Evolutionary conservation across 2,329 filamentous ascomycete genomes (phyloP).

Genomic region (Calonectria fujianensis): DNA sequence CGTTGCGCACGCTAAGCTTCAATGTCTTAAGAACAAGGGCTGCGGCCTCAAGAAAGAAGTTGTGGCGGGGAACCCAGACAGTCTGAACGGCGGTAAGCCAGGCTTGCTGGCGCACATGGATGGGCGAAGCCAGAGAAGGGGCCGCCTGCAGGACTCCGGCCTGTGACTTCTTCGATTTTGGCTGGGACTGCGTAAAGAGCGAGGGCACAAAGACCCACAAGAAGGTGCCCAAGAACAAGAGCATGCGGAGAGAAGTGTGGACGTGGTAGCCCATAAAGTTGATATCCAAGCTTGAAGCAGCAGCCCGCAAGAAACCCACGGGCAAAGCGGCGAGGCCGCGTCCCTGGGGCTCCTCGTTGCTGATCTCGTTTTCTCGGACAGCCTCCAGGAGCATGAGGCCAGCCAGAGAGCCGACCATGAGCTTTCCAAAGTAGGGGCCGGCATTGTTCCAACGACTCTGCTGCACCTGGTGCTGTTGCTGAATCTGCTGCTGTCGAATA

Average conservation of each 20-base stretch:
- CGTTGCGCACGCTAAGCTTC: slow-evolving; percentile 86
- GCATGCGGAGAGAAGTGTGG: slow-evolving; percentile 71
- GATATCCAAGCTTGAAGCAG: slow-evolving; percentile 70
- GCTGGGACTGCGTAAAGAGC: slow-evolving; percentile 65
- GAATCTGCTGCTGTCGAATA: slow-evolving; percentile 74
- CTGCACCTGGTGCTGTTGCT: slow-evolving; percentile 71
- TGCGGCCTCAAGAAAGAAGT: slow-evolving; percentile 88
- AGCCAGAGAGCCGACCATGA: slow-evolving; percentile 95
- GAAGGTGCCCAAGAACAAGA: slow-evolving; percentile 71
- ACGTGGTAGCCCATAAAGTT: slow-evolving; percentile 73
- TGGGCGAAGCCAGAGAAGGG: slow-evolving; percentile 86
- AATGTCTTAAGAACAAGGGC: slow-evolving; percentile 87
- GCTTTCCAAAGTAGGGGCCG: slow-evolving; percentile 79
- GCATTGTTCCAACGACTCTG: slow-evolving; percentile 72
- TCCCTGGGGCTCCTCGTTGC: slow-evolving; percentile 77
- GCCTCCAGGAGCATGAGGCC: slow-evolving; percentile 95
- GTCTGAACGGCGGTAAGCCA: slow-evolving; percentile 96
- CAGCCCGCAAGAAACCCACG: slow-evolving; percentile 71
- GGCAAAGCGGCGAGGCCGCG: slow-evolving; percentile 81
- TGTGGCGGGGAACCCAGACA: slow-evolving; percentile 92
- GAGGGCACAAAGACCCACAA: slow-evolving; percentile 75
- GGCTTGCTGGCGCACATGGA: slow-evolving; percentile 89
- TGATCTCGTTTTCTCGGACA: slow-evolving; percentile 79
- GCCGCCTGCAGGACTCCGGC: slow-evolving; percentile 69
- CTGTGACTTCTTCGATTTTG: slow-evolving; percentile 72